Evolutionary conservation across 768 basidiomycete species (phyloP), one percentile per base, ranked within the genome.

Genomic region (Psilocybe tampanensis): DNA sequence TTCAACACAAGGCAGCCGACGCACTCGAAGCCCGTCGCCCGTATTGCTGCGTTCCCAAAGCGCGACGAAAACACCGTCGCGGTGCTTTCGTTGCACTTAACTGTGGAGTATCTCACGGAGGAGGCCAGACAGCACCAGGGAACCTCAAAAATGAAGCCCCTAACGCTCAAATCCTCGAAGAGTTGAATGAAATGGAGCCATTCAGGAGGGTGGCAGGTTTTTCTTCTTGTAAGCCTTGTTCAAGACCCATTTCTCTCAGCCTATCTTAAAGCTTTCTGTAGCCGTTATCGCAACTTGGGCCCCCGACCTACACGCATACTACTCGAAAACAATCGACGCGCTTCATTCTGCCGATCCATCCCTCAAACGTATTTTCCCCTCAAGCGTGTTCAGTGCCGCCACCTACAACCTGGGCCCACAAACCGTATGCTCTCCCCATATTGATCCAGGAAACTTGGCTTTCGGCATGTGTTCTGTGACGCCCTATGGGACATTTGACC

Each of bases 401-500:
- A 15, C 36, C 12, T 39, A 39, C n/a, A 39, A 39, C 12, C 4
- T 39, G 13, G n/a, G 36, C 12, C 36, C 36, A 8, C 36, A 39
- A 13, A 39, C n/a, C 4, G 36, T 39, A 3, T 39, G 36, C 15
- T 39, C 3, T 39, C 36, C 3, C 7, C 36, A 39, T 13, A 39
- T 4, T 8, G 36, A 39, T 15, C n/a, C n/a, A 3, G 36, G 13
- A 13, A 39, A 39, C 36, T n/a, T 39, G 15, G 13, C 36, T n/a
- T 39, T 39, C n/a, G 36, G 36, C 4, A 4, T 39, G 4, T 39
- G 36, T 13, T 15, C 36, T 8, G 36, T 55, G 18, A 55, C 54
- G 4, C 19, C 54, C 1, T 47, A 48, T 48, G 54, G 54, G 5
- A 17, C 34, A 3, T 55, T 48, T 21, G 47, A 55, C 45, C 33